phyloP scores from a whole-genome alignment of 306 rosid genomes.

The Cyamopsis tetragonoloba region DNA sequence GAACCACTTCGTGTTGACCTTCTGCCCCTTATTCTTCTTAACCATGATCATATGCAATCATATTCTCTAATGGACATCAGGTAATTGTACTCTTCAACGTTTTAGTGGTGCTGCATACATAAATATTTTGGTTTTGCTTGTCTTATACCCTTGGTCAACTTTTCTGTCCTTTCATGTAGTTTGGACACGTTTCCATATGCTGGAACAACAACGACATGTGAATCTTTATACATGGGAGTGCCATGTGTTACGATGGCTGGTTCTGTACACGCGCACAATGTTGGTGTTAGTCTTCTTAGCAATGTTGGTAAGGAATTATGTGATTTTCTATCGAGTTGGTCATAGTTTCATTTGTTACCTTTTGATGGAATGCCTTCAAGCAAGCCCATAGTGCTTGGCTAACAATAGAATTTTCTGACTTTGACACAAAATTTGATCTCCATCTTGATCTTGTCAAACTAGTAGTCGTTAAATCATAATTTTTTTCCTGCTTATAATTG shows the following conservation, averaged over 20 bases:
- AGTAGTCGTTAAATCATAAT: background rate
- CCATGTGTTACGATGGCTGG: constrained; percentile 99
- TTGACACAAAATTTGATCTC: background rate
- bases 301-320: constrained; percentile 78
- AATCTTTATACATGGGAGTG: constrained; percentile 97
- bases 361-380: constrained; percentile 10
- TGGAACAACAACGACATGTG: constrained; percentile 97
- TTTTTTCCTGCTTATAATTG: background rate
- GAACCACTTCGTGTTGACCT: constrained; percentile 95
- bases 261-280: constrained; percentile 96
- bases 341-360: constrained; percentile 7
- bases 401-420: background rate
- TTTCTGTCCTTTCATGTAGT: constrained; percentile 45
- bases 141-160: constrained; percentile 16
- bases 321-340: background rate
- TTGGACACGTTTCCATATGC: constrained; percentile 99
- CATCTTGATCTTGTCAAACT: background rate
- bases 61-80: constrained; percentile 99
- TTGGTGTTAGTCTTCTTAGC: constrained; percentile 96
- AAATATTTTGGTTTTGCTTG: background rate
- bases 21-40: constrained; percentile 90
- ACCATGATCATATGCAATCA: constrained; percentile 98
- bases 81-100: constrained; percentile 38
- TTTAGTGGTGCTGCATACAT: background rate
- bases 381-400: constrained; percentile 6